phyloP scores from a whole-genome alignment of 495 filamentous ascomycete genomes.

The Haplographium delicatum region DNA sequence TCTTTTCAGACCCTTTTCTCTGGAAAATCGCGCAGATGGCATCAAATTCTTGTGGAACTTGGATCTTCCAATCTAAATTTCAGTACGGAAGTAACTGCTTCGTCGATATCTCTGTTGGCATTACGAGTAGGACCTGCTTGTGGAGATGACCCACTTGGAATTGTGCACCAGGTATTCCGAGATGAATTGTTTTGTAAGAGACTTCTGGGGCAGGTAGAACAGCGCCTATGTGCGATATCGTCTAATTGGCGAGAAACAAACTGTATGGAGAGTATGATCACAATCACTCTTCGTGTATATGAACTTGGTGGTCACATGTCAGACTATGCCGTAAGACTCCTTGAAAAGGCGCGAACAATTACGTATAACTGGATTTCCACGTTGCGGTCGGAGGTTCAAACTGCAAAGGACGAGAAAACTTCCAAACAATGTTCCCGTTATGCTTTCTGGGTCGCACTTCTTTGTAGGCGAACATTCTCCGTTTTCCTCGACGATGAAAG shows the following conservation, averaged over 20 bases:
- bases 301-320: conserved; percentile 3
- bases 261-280: conserved; percentile 44
- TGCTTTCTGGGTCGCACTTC: conserved; percentile 42
- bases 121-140: conserved; percentile 41
- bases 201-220: conserved; percentile 36
- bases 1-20: conserved; percentile 43
- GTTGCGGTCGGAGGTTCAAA: conserved; percentile 40
- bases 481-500: conserved; percentile 17
- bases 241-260: conserved; percentile 45
- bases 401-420: conserved; percentile 32
- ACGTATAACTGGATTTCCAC: conserved; percentile 38
- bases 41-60: conserved; percentile 43
- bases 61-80: conserved; percentile 50
- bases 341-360: conserved; percentile 19
- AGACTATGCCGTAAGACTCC: conserved; percentile 5
- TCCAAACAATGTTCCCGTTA: conserved; percentile 32
- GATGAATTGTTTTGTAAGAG: conserved; percentile 39
- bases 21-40: conserved; percentile 43
- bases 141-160: conserved; percentile 29
- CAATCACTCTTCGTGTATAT: conserved; percentile 32
- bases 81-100: conserved; percentile 38
- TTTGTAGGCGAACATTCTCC: conserved; percentile 45
- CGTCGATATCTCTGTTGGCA: conserved; percentile 38
- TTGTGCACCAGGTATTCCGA: conserved; percentile 38
- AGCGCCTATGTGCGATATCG: conserved; percentile 34